Percentiles rank a stretch among this genome's conserved stretches.
Evolutionary conservation across 768 basidiomycete species (phyloP).

Genomic region (Mycena leptocephala): DNA sequence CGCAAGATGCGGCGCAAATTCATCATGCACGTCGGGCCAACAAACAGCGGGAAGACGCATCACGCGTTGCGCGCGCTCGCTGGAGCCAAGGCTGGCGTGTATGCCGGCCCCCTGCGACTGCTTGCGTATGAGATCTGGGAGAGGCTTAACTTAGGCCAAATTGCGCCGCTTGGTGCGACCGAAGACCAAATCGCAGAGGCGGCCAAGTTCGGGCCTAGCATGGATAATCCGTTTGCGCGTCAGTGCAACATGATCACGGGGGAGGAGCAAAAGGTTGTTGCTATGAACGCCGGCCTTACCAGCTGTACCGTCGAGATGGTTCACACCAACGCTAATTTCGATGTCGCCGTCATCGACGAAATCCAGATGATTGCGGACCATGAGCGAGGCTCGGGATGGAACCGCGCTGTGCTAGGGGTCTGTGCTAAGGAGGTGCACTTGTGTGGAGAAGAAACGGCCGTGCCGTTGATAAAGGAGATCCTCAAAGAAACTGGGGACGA

Average conservation of each 20-base stretch:
- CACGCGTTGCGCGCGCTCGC: slow-evolving; percentile 93
- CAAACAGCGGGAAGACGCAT: slow-evolving; percentile 98
- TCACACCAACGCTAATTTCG: slow-evolving; percentile 56
- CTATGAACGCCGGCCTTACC: slow-evolving; percentile 60
- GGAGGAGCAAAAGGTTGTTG: slow-evolving; percentile 87
- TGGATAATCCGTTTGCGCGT: slow-evolving; percentile 68
- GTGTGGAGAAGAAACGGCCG: slow-evolving; percentile 95
- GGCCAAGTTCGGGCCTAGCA: slow-evolving; percentile 28
- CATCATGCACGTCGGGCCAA: slow-evolving; percentile 97
- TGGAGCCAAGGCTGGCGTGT: slow-evolving; percentile 80
- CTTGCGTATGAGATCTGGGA: slow-evolving; percentile 97
- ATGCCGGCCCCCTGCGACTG: slow-evolving; percentile 93
- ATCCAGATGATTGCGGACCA: slow-evolving; percentile 95
- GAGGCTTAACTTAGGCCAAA: slow-evolving; percentile 91
- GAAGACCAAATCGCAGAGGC: slow-evolving; percentile 56
- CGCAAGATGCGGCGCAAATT: slow-evolving; percentile 81
- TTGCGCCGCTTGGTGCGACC: slow-evolving; percentile 80
- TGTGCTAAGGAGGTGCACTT: slow-evolving; percentile 90
- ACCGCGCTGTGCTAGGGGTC: slow-evolving; percentile 82
- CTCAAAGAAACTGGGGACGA: slow-evolving; percentile 88
- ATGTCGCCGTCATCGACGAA: slow-evolving; percentile 96
- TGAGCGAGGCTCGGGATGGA: slow-evolving; percentile 88
- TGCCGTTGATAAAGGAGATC: slow-evolving; percentile 82
- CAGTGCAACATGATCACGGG: slow-evolving; percentile 93
- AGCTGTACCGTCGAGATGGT: slow-evolving; percentile 98